These are phyloP conservation scores for Gossypium longicalyx DNA, from an alignment of 345 rosid species.

Conservation along the genomic window DNA sequence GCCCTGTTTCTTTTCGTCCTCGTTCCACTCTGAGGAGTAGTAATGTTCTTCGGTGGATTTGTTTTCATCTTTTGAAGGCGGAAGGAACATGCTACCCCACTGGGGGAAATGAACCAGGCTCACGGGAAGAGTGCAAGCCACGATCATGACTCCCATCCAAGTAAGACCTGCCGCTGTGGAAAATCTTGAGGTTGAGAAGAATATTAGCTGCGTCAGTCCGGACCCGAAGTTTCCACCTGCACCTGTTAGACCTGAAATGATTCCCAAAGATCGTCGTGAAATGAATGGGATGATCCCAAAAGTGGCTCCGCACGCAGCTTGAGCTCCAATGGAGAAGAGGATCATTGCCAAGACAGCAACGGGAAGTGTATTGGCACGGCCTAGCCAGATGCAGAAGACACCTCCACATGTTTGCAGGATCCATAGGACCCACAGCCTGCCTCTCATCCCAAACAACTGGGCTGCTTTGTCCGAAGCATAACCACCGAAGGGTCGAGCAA, in stretches of 20 bases:
- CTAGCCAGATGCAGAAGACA: slow-evolving; percentile 69
- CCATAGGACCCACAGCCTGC: slow-evolving; percentile 74
- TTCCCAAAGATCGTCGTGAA: slow-evolving; percentile 68
- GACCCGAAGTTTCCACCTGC: slow-evolving; percentile 84
- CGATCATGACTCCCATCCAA: slow-evolving; percentile 69
- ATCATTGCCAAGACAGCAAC: slow-evolving; percentile 62
- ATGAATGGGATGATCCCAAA: slow-evolving; percentile 78
- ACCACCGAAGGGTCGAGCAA: slow-evolving; percentile 81
- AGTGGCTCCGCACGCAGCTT: slow-evolving; percentile 89
- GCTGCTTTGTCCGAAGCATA: slow-evolving; percentile 57
- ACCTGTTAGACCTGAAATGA: slow-evolving; percentile 74
- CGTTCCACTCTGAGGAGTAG: slow-evolving; percentile 56
- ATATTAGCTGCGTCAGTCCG: slow-evolving; percentile 63
- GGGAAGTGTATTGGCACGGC: slow-evolving; percentile 60
- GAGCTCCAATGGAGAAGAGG: slow-evolving; percentile 69
- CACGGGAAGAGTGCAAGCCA: slow-evolving; percentile 59
- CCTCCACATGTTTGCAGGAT: slow-evolving; percentile 72
- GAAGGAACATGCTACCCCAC: slow-evolving; percentile 77
- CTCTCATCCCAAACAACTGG: slow-evolving; percentile 65
- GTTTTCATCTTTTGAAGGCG: slow-evolving; percentile 38
- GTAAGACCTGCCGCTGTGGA: slow-evolving; percentile 56
- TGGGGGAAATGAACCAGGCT: slow-evolving; percentile 68
- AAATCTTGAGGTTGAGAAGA: slow-evolving; percentile 52
- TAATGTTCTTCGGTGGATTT: slow-evolving; percentile 59
- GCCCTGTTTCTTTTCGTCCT: slow-evolving; percentile 61